Evolutionary conservation across 306 rosid genomes (phyloP).

Genomic region (Acacia melanoxylon): DNA sequence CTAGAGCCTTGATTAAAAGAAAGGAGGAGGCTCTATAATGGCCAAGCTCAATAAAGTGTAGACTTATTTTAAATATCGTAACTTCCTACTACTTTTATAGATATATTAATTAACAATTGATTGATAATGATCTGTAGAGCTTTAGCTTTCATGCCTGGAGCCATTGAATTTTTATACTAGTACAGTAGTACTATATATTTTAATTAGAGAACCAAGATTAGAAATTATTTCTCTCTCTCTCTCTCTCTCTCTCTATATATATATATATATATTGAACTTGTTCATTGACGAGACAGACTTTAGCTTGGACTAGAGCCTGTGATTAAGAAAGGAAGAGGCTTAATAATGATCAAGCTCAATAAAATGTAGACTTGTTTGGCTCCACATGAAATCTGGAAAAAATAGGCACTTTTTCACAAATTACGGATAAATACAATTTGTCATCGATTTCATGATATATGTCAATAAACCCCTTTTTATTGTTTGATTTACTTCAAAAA

Average conservation of each 20-base stretch:
- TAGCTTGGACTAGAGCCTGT: not conserved
- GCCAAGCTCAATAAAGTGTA: too few species aligned
- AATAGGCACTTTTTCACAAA: not conserved
- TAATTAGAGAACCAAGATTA: not conserved
- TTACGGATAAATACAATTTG: too few species aligned
- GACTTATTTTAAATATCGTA: too few species aligned
- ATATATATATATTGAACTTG: not conserved
- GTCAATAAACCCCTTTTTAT: too few species aligned
- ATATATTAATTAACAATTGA: too few species aligned
- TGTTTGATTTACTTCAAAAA: too few species aligned
- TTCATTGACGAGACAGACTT: not conserved
- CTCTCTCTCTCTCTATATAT: too few species aligned
- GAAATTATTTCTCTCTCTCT: slow-evolving; percentile 15
- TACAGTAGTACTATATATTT: not conserved
- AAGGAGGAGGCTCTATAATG: too few species aligned
- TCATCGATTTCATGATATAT: too few species aligned
- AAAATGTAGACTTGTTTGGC: not conserved
- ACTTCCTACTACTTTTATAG: too few species aligned
- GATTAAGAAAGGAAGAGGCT: not conserved
- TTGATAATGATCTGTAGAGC: too few species aligned
- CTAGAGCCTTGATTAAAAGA: too few species aligned
- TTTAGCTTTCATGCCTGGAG: not conserved
- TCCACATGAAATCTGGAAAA: not conserved
- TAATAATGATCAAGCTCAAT: not conserved
- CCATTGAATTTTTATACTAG: not conserved